Base-by-base conservation (phyloP, 2,329 filamentous ascomycete species). In the Penicillium sp. region DNA sequence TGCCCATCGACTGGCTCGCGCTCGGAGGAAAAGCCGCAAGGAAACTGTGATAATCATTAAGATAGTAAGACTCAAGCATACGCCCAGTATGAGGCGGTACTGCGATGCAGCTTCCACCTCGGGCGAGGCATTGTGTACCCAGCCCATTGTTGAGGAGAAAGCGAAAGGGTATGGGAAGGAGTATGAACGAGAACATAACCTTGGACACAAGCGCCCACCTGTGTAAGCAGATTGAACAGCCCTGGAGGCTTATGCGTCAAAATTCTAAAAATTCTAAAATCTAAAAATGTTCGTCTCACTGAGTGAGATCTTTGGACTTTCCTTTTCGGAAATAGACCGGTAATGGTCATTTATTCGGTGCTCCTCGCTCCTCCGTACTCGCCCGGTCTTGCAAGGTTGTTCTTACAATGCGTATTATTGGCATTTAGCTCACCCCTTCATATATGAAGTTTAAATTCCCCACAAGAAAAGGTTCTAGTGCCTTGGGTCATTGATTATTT, bases 51-150 rank as follows among this genome's bases (percentile, higher is more conserved):
- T 50, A 1, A 75, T 68, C 54, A 81, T 80, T 4, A 82, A 52
- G 0, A 75, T 50, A 0, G 79, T 78, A 14, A 83, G 63, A 20
- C 74, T 66, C n/a, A 77, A 57, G 58, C 77, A 81, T 24, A 84
- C 76, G n/a, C 73, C 70, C 24, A 84, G 70, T 40, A 84, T 82
- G 34, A 72, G 73, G 20, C 67, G 75, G 57, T 78, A 83, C 50
- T 82, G 70, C 3, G 81, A 83, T 53, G 70, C 60, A 20, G 67
- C 72, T 44, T 83, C 72, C 24, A 82, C 70, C 61, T 78, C 77
- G 7, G 76, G 70, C 8, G 78, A 70, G 48, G 78, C 80, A 69
- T 82, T 77, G 42, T 76, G 61, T 44, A 84, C 80, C 81, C 80
- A 83, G 54, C 69, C 74, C 80, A 82, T 82, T 20, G 45, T 66